phyloP scores from a whole-genome alignment of 108 stramenopile genomes.

The Cylindrotheca fusiformis region DNA sequence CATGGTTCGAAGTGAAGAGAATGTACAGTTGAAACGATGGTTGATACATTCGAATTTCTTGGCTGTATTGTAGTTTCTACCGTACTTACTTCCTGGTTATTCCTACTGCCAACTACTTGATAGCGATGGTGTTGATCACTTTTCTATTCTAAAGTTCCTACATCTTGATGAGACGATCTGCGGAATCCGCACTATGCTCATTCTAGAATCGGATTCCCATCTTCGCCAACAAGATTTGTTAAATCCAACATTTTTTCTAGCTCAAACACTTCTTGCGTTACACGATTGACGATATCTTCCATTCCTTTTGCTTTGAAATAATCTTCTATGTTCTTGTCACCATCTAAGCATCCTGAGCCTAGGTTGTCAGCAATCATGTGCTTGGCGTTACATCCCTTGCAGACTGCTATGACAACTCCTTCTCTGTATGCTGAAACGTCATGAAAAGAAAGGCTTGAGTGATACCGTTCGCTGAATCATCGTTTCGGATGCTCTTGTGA shows the following conservation, averaged over 20 bases:
- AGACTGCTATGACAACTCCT: constrained; percentile 73
- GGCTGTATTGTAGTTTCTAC: no score
- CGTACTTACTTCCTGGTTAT: not conserved
- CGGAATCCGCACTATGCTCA: no score
- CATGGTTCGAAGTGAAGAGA: no score
- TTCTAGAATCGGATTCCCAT: constrained; percentile 36
- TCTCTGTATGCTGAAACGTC: constrained; percentile 66
- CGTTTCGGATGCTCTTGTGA: not conserved
- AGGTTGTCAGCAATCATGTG: constrained; percentile 85
- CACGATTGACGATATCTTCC: constrained; percentile 28
- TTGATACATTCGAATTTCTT: not conserved
- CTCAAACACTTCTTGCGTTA: constrained; percentile 37
- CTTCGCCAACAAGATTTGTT: constrained; percentile 26
- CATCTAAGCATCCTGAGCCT: constrained; percentile 42
- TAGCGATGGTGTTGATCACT: no score
- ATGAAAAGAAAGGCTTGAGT: no score
- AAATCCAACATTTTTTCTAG: constrained; percentile 29
- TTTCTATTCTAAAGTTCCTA: no score
- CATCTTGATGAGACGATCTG: no score
- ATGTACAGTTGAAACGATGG: not conserved
- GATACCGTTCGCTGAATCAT: not conserved
- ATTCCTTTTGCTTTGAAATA: constrained; percentile 33
- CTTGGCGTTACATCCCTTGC: constrained; percentile 59
- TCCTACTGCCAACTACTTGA: not conserved
- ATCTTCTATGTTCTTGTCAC: constrained; percentile 57